Conservation (phyloP, 768 basidiomycete species). For the Hortiboletus campestris region DNA sequence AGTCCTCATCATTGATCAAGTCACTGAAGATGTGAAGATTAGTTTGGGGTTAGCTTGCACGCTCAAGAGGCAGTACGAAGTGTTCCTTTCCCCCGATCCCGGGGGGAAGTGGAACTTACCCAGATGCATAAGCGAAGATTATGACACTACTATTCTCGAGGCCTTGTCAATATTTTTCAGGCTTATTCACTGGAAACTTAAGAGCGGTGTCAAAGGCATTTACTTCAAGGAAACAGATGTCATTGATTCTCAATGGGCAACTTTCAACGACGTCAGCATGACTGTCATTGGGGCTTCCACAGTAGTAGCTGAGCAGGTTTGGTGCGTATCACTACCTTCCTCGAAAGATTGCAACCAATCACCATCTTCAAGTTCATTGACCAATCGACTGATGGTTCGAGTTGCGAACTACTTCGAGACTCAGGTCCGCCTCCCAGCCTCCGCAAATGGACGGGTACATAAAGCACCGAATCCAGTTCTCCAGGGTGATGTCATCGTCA, state of each 20-base stretch:
- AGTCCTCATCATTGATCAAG: slow-evolving; percentile 88
- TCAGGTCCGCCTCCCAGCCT: slow-evolving; percentile 76
- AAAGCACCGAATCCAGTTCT: slow-evolving; percentile 34
- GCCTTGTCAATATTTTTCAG: slow-evolving; percentile 89
- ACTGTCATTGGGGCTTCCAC: slow-evolving; percentile 84
- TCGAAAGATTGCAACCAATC: neutral
- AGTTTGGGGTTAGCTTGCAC: slow-evolving; percentile 90
- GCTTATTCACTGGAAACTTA: slow-evolving; percentile 93
- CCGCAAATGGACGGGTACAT: slow-evolving; percentile 32
- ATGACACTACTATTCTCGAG: slow-evolving; percentile 85
- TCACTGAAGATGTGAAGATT: slow-evolving; percentile 89
- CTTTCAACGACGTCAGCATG: slow-evolving; percentile 89
- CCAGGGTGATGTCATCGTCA: slow-evolving; percentile 36
- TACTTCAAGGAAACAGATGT: slow-evolving; percentile 98
- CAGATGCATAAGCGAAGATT: slow-evolving; percentile 84
- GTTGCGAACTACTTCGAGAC: slow-evolving; percentile 94
- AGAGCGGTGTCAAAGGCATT: slow-evolving; percentile 86
- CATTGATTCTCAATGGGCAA: slow-evolving; percentile 95
- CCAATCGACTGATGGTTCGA: slow-evolving; percentile 89
- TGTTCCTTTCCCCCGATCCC: slow-evolving; percentile 84
- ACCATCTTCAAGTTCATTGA: slow-evolving; percentile 62
- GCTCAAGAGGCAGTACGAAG: slow-evolving; percentile 92
- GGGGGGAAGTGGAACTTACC: slow-evolving; percentile 87
- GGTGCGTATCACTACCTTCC: slow-evolving; percentile 48
- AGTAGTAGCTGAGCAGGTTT: slow-evolving; percentile 92